phyloP scores from a whole-genome alignment of 2,329 filamentous ascomycete genomes.

The Metarhizium humberi region DNA sequence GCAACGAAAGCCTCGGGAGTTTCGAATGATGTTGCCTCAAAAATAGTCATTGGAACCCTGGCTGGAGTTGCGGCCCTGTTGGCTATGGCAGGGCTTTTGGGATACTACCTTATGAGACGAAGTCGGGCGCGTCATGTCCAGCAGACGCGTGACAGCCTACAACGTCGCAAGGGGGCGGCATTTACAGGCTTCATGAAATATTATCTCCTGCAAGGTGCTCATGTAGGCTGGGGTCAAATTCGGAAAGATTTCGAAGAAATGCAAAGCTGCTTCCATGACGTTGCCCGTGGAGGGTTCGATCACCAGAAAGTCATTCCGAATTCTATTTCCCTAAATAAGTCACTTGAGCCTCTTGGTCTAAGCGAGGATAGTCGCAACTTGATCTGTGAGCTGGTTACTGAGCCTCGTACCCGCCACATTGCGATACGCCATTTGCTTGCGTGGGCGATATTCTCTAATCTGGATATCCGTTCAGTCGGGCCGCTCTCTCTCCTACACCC shows the following conservation, averaged over 20 bases:
- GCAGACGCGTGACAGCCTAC: too few species aligned
- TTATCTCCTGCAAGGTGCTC: not conserved
- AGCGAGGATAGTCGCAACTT: not conserved
- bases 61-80: not conserved
- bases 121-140: not conserved
- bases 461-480: not conserved
- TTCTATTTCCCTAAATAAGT: not conserved
- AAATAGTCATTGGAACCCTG: not conserved
- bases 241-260: not conserved
- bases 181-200: not conserved
- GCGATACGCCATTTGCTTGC: not conserved
- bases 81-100: not conserved
- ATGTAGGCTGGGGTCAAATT: not conserved
- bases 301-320: not conserved
- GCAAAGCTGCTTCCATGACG: not conserved
- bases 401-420: not conserved
- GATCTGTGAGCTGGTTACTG: not conserved
- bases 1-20: not conserved
- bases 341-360: not conserved
- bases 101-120: not conserved
- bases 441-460: not conserved
- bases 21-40: not conserved
- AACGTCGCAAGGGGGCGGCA: too few species aligned
- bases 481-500: not conserved
- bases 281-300: not conserved